These are phyloP conservation scores for Hypoxylon trugodes DNA, from an alignment of 495 filamentous ascomycete species.

Conservation along the genomic window DNA sequence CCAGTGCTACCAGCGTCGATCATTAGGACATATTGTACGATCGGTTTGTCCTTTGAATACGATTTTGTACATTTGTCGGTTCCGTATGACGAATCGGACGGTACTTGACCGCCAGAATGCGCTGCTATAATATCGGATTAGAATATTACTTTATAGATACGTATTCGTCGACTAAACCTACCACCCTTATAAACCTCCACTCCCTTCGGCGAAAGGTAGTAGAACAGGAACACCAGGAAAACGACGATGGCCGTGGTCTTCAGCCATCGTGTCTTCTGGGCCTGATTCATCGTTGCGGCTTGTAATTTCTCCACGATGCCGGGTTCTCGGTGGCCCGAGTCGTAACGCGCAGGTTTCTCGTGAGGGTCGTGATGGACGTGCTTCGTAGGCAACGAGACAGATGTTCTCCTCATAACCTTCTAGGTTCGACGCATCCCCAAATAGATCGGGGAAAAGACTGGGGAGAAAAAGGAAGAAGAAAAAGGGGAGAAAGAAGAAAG, in stretches of 20 bases:
- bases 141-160: not conserved
- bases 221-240: conserved; percentile 75
- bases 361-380: conserved; percentile 63
- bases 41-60: conserved; percentile 82
- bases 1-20: conserved; percentile 98
- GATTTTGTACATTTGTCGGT: conserved; percentile 83
- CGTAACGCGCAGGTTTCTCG: conserved; percentile 66
- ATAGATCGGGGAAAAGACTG: conserved; percentile 20
- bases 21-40: conserved; percentile 98
- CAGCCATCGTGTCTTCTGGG: conserved; percentile 77
- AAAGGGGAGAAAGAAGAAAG: conserved; percentile 12
- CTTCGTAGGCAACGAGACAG: conserved; percentile 66
- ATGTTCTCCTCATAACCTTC: conserved; percentile 64
- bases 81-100: conserved; percentile 66
- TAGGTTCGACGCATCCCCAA: conserved; percentile 42
- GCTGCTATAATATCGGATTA: conserved; percentile 31
- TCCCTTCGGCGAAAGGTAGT: conserved; percentile 72
- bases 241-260: conserved; percentile 84
- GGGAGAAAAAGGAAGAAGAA: conserved; percentile 6
- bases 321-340: conserved; percentile 51
- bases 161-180: conserved; percentile 29
- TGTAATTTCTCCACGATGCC: conserved; percentile 59
- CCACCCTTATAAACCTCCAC: conserved; percentile 56
- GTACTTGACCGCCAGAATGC: conserved; percentile 55
- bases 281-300: conserved; percentile 70